Percentiles rank a stretch among this genome's conserved stretches.
phyloP scores from a whole-genome alignment of 1,284 basidiomycete genomes.

The Quambalaria eucalypti region DNA sequence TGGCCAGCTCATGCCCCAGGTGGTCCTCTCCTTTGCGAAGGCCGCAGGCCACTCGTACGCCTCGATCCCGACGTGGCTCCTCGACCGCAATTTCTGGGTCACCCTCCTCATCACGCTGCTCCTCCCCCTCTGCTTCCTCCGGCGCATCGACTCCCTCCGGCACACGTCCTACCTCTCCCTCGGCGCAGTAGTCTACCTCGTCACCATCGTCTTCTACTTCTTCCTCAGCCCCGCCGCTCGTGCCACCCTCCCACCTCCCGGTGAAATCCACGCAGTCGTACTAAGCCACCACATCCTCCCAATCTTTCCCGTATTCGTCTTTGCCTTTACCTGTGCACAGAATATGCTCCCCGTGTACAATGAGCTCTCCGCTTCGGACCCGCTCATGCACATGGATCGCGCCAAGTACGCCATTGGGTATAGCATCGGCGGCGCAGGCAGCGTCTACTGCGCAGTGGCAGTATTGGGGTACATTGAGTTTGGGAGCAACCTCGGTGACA shows the following conservation, averaged over 20 bases:
- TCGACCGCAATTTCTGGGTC: conserved; percentile 76
- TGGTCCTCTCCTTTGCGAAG: conserved; percentile 64
- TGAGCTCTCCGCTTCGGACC: conserved; percentile 56
- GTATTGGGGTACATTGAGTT: conserved; percentile 87
- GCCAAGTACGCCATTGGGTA: conserved; percentile 80
- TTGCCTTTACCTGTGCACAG: conserved; percentile 19
- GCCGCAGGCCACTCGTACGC: conserved; percentile 16
- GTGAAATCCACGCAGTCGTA: conserved; percentile 19
- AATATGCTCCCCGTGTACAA: conserved; percentile 67
- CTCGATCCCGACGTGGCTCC: conserved; percentile 30
- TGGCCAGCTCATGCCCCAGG: conserved; percentile 70
- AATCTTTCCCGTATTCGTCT: conserved; percentile 63
- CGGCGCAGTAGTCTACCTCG: conserved; percentile 60
- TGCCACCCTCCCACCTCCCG: conserved; percentile 22
- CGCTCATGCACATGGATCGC: conserved; percentile 56
- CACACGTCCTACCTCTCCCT: conserved; percentile 74
- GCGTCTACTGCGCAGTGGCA: conserved; percentile 37
- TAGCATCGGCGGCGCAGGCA: conserved; percentile 61
- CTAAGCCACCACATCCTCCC: conserved; percentile 60
- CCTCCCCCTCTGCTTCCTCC: conserved; percentile 73
- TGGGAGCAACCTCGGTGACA: conserved; percentile 58
- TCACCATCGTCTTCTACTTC: conserved; percentile 40
- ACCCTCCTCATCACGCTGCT: conserved; percentile 71
- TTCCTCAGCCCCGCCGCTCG: conserved; percentile 20
- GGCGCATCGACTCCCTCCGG: conserved; percentile 59